Base-by-base conservation (phyloP, 1,139 yeast genomes). In the Yamadazyma mexicana region DNA sequence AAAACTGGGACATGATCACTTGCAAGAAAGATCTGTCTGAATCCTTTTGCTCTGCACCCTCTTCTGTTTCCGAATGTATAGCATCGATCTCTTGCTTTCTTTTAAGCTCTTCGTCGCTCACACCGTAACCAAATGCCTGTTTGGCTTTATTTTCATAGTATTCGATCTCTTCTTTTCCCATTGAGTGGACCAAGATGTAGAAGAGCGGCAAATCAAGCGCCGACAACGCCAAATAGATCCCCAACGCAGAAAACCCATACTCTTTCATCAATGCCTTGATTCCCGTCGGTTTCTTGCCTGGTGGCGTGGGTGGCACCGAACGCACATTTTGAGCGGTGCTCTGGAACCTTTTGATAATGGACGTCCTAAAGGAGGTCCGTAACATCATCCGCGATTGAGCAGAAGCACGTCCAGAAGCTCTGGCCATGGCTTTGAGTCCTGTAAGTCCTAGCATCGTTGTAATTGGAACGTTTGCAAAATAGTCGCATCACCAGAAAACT, bases 241-340 rank as follows among this genome's bases (percentile, higher is more conserved):
- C 96, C 16, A 92, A 65, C 0, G 96, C 98, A 6, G 95, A 79
- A 67, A 83, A 87, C 1, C 99, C 99, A 59, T 92, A 92, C 57
- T 86, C 85, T 55, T 85, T 83, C 60, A 87, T 76, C 47, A 92
- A 69, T 5, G 79, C 84, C 59, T 80, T 86, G 40, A 88, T 64
- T 5, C 85, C 83, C 2, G 67, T 62, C 11, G 72, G 59, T 38
- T 70, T 70, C 42, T 64, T 53, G 1, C 30, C 33, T 5, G 50
- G 39, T 16, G 45, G 36, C 12, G 48, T 42, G 8, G 58, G 47
- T 29, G 54, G 42, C 12, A 50, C 44, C 14, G 50, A 36, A 17
- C 8, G 24, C 3, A 6, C 16, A 11, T 17, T 27, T 27, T 18
- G 17, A 8, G 16, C 11, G 18, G 37, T 34, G 15, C 31, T 25